These are phyloP conservation scores for Curvularia sp. DNA, from an alignment of 2,329 filamentous ascomycete genomes.

Conservation along the genomic window DNA sequence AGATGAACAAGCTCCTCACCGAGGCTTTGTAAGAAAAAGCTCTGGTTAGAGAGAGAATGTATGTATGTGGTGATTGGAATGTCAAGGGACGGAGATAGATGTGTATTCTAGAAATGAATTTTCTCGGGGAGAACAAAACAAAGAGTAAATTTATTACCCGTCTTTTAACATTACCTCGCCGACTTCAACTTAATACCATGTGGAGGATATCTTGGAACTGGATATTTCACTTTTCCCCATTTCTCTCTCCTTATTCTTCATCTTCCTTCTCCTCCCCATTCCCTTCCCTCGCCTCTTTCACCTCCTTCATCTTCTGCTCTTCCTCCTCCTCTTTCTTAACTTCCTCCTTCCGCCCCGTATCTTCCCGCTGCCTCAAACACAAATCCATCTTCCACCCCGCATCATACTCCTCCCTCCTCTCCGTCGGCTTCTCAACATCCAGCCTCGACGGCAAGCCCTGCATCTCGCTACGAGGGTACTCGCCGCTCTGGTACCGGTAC, in stretches of 20 bases:
- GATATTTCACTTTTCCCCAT: not conserved
- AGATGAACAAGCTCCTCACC: slow-evolving; percentile 99
- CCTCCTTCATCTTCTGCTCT: too few relatives aligned
- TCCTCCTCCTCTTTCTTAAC: too few relatives aligned
- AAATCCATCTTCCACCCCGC: not conserved
- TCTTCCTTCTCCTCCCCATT: too few relatives aligned
- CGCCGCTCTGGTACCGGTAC: not conserved
- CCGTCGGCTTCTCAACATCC: not conserved
- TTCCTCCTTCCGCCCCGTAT: too few relatives aligned
- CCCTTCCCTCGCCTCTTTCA: too few relatives aligned
- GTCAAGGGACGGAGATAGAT: slow-evolving; percentile 25
- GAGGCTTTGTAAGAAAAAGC: slow-evolving; percentile 84
- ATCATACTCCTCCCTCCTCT: not conserved
- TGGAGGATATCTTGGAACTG: slow-evolving; percentile 9
- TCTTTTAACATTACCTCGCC: too few relatives aligned
- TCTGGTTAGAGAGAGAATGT: slow-evolving; percentile 11
- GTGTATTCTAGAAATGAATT: slow-evolving; percentile 47
- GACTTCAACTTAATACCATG: too few relatives aligned
- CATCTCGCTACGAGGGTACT: not conserved
- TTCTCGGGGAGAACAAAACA: slow-evolving; percentile 18
- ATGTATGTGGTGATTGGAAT: slow-evolving; percentile 20
- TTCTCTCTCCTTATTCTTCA: not conserved
- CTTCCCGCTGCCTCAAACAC: not conserved
- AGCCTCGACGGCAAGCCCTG: not conserved
- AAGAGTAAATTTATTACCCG: too few relatives aligned